Conservation (phyloP, 257 asterid species). For the Solanum chaucha region DNA sequence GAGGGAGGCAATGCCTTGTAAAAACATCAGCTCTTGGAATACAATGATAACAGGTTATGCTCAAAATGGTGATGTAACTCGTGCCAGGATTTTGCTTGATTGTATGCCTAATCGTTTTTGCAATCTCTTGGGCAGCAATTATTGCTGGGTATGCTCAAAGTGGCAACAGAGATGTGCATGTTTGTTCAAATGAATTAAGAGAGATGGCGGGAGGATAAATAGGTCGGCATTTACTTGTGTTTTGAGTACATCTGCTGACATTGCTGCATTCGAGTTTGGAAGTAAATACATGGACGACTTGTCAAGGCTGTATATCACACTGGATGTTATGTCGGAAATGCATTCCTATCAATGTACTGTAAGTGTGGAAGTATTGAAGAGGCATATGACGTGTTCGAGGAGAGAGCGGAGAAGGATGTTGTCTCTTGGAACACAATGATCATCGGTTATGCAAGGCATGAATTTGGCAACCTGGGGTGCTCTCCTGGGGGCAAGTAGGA, state of each 20-base stretch:
- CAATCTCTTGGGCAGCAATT: slow-evolving; percentile 91
- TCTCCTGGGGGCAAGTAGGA: too few species aligned
- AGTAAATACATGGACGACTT: slow-evolving; percentile 64
- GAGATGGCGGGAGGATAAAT: slow-evolving; percentile 55
- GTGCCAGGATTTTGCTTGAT: slow-evolving; percentile 54
- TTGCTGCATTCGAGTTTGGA: slow-evolving; percentile 83
- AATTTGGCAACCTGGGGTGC: slow-evolving; percentile 29
- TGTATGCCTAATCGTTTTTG: slow-evolving; percentile 71
- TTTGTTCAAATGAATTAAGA: slow-evolving; percentile 38
- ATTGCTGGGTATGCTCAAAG: slow-evolving; percentile 74
- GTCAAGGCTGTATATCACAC: slow-evolving; percentile 68
- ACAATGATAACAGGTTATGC: slow-evolving; percentile 85
- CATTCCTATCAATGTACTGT: slow-evolving; percentile 87
- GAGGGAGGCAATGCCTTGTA: slow-evolving; percentile 62
- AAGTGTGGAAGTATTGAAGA: slow-evolving; percentile 89
- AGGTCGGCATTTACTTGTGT: slow-evolving; percentile 52
- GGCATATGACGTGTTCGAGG: slow-evolving; percentile 48
- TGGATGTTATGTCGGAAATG: slow-evolving; percentile 78
- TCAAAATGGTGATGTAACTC: slow-evolving; percentile 49
- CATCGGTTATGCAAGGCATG: slow-evolving; percentile 85
- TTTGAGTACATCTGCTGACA: slow-evolving; percentile 76
- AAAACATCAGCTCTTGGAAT: slow-evolving; percentile 83
- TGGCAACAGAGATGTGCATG: slow-evolving; percentile 52
- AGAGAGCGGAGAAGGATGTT: slow-evolving; percentile 58
- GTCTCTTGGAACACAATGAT: slow-evolving; percentile 93